phyloP scores from a whole-genome alignment of 192 early-diverging fungal genomes.

The Coemansia reversa region DNA sequence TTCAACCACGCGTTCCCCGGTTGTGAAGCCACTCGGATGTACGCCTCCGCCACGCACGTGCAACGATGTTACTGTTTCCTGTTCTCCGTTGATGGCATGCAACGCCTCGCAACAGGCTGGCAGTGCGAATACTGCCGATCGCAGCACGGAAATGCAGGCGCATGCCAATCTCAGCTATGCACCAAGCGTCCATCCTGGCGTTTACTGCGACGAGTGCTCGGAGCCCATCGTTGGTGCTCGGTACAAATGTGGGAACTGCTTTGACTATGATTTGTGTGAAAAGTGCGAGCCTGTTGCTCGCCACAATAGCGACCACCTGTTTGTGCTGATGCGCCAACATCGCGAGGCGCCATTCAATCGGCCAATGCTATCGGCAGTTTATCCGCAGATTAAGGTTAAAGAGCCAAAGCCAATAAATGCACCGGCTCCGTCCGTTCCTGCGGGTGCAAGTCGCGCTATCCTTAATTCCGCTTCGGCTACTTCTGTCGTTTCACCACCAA shows the following conservation, averaged over 20 bases:
- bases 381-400: conserved; percentile 51
- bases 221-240: conserved; percentile 81
- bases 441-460: conserved; percentile 11
- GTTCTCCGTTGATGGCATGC: neutral
- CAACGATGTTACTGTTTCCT: neutral
- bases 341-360: conserved; percentile 7
- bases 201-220: conserved; percentile 47
- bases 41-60: neutral
- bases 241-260: conserved; percentile 94
- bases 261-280: conserved; percentile 93
- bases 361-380: conserved; percentile 29
- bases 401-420: conserved; percentile 14
- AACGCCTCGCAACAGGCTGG: conserved; percentile 2
- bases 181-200: conserved; percentile 16
- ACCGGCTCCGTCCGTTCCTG: conserved; percentile 56
- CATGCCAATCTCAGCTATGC: neutral
- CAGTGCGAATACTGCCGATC: conserved; percentile 3
- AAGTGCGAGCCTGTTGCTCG: conserved; percentile 70
- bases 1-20: neutral
- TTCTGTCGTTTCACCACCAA: neutral
- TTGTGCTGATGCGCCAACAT: conserved; percentile 77
- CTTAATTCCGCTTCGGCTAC: neutral
- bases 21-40: neutral
- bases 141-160: conserved; percentile 9
- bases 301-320: conserved; percentile 79